Evolutionary conservation across 345 rosid genomes (phyloP).

Genomic region (Hibiscus trionum): DNA sequence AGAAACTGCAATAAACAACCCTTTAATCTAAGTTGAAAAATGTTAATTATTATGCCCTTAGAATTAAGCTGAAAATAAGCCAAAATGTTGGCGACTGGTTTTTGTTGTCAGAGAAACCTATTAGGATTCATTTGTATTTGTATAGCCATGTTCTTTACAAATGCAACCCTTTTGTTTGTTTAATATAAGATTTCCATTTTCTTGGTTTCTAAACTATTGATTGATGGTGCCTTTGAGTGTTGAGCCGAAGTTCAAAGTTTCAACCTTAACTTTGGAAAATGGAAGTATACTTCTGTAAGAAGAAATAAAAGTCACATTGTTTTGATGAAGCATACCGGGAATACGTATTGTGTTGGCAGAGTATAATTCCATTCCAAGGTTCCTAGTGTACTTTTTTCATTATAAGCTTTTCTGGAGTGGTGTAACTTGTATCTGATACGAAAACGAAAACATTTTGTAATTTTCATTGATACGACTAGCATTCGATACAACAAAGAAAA

Average conservation of each 20-base stretch:
- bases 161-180: neutral
- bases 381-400: too few species aligned
- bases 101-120: neutral
- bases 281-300: too few species aligned
- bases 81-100: neutral
- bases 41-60: slow-evolving; percentile 16
- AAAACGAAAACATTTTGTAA: too few species aligned
- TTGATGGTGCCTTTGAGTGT: neutral
- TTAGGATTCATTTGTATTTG: neutral
- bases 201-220: neutral
- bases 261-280: too few species aligned
- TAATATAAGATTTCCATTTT: neutral
- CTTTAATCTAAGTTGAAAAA: slow-evolving; percentile 18
- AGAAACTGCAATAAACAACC: slow-evolving; percentile 1
- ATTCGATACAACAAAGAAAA: too few species aligned
- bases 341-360: too few species aligned
- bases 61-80: slow-evolving; percentile 5
- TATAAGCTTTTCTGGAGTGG: too few species aligned
- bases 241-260: neutral
- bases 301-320: too few species aligned
- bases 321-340: too few species aligned
- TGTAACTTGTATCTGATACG: too few species aligned
- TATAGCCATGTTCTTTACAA: neutral
- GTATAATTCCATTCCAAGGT: too few species aligned
- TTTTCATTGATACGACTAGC: too few species aligned